A percentile compares a stretch with the other conserved stretches of the same genome.
Evolutionary conservation across 1,284 basidiomycete species (phyloP).

Genomic region (Pseudozyma tsukubaensis): DNA sequence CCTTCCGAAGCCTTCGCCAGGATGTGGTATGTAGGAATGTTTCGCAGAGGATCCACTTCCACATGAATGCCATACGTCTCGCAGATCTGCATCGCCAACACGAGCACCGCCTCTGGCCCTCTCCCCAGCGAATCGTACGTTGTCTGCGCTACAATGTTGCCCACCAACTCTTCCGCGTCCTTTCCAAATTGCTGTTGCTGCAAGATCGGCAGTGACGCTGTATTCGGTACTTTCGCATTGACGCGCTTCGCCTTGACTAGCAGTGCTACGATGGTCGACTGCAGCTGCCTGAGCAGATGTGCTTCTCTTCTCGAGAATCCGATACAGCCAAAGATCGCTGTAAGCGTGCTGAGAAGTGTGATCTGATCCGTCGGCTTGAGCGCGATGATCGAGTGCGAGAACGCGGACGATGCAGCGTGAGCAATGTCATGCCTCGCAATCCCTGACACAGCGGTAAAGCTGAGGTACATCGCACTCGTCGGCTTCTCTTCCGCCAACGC

Average conservation of each 20-base stretch:
- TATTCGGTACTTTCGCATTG: constrained; percentile 19
- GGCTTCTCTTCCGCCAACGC: constrained; percentile 57
- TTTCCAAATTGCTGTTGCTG: constrained; percentile 31
- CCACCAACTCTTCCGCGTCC: constrained; percentile 28
- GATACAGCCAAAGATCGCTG: constrained; percentile 61
- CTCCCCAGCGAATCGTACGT: constrained; percentile 32
- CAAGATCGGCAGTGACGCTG: constrained; percentile 31
- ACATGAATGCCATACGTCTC: constrained; percentile 66
- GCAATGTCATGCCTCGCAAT: constrained; percentile 63
- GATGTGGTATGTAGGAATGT: constrained; percentile 57
- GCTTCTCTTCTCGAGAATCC: constrained; percentile 60
- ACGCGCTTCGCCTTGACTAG: constrained; percentile 43
- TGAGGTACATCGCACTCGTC: constrained; percentile 44
- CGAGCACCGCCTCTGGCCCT: constrained; percentile 58
- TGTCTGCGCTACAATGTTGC: constrained; percentile 49
- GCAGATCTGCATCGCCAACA: constrained; percentile 63
- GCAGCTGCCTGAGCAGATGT: constrained; percentile 59
- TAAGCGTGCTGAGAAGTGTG: constrained; percentile 53
- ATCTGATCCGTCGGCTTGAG: constrained; percentile 64
- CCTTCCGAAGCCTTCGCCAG: constrained; percentile 51
- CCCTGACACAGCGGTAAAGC: constrained; percentile 51
- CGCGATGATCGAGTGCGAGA: constrained; percentile 58
- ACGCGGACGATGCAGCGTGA: constrained; percentile 51
- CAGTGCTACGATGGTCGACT: constrained; percentile 51
- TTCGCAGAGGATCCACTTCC: constrained; percentile 52